Evolutionary conservation across 1,139 yeast species (phyloP), one percentile per base, ranked within the genome.

Genomic region (Geotrichum klebahnii): DNA sequence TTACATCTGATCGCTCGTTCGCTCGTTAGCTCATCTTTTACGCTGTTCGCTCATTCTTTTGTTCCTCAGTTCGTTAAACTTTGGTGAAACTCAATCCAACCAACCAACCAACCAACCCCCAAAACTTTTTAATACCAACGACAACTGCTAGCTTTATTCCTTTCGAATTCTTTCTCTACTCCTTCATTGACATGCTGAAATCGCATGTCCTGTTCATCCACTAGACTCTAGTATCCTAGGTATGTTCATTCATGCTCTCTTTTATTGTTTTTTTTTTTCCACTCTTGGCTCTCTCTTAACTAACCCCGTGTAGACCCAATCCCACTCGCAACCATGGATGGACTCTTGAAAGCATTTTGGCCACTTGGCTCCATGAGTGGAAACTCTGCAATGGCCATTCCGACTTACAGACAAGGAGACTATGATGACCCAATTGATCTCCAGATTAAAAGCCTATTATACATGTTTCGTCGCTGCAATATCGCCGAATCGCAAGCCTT

Each of bases 371-470:
- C 44, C 17, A 14, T 12, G 22, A n/a, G 14, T 4, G 35, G 17
- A 2, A 29, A 31, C 29, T 35, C 41, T 14, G 23, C 41, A 17
- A 20, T 29, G 14, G 32, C 38, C 17, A 19, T 48, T 9, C 52
- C 52, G 12, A 44, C 46, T 2, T 48, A 48, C 28, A 41, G 52
- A 10, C 44, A 71, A 50, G 82, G 82, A 2, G 71, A 66, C 23
- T 55, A 60, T 3, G 78, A 75, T 51, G 88, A 82, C 61, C 71
- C 80, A 3, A 70, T 79, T 10, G 84, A 80, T 55, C 69, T 81
- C 14, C 84, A 80, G 56, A 71, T 81, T 53, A 80, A 77, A 58
- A 71, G 84, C 3, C 65, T 82, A 48, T 62, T 72, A 33, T 82
- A 82, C 60, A 69, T 78, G 61, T 82, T 76, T 67, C 74, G 77